phyloP scores from a whole-genome alignment of 176 grass and related monocot species.

The Aegilops sharonensis region DNA sequence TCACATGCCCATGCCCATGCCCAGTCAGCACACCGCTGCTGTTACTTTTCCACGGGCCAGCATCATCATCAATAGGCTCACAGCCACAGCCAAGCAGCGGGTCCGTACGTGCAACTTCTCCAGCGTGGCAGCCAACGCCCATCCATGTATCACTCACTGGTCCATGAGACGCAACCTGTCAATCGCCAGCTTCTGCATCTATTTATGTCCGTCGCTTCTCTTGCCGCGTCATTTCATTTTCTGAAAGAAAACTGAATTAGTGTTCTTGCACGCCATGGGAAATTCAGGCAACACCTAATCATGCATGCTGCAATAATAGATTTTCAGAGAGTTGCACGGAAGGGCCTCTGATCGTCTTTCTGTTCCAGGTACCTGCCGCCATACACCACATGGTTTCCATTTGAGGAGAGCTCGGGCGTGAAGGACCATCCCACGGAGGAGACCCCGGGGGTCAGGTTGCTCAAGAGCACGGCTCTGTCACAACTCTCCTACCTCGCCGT shows the following conservation, averaged over 20 bases:
- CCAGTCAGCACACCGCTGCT: neutral
- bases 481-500: constrained; percentile 51
- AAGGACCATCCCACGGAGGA: neutral
- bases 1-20: neutral
- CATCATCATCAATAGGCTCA: no score
- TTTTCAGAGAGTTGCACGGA: neutral
- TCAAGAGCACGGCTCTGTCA: constrained; percentile 41
- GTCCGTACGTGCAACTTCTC: neutral
- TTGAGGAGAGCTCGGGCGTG: constrained; percentile 24
- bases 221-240: neutral
- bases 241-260: no score
- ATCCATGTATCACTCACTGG: neutral
- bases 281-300: neutral
- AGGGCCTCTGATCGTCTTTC: neutral
- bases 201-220: neutral
- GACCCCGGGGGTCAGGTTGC: constrained; percentile 13
- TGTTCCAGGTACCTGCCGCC: constrained; percentile 63
- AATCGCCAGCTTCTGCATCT: neutral
- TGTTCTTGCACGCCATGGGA: neutral
- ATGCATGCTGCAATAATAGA: neutral
- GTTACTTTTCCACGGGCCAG: neutral
- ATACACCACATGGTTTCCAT: constrained; percentile 56
- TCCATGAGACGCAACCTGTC: neutral
- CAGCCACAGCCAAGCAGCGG: neutral
- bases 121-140: neutral